Evolutionary conservation across 2,329 filamentous ascomycete genomes (phyloP).

Genomic region (Penicillium nordicum): DNA sequence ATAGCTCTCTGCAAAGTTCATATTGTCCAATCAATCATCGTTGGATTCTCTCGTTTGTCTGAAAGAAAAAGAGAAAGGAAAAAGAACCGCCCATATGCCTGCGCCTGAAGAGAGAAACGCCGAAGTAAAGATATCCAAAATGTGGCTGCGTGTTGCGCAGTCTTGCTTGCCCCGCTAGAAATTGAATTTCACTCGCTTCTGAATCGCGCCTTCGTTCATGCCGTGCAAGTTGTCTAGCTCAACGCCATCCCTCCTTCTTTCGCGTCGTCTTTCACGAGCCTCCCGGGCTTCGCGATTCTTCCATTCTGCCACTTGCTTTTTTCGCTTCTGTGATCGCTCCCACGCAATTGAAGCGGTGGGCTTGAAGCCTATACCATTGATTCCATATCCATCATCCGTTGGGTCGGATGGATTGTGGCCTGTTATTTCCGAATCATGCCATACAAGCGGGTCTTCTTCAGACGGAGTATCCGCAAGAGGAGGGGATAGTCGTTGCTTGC

Average conservation of each 20-base stretch:
- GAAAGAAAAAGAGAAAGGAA: not conserved
- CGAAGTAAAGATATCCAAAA: not conserved
- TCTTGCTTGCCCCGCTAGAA: conserved; percentile 16
- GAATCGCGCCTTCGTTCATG: conserved; percentile 30
- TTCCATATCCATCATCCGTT: conserved; percentile 60
- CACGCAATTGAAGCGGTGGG: conserved; percentile 59
- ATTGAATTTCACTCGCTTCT: conserved; percentile 44
- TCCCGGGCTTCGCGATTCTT: conserved; percentile 57
- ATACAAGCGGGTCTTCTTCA: conserved; percentile 42
- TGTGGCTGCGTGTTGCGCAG: not conserved
- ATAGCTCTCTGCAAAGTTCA: conserved; percentile 20
- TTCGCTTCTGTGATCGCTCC: conserved; percentile 53
- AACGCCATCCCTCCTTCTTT: conserved; percentile 44
- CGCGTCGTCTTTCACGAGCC: conserved; percentile 55
- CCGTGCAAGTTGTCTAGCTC: conserved; percentile 26
- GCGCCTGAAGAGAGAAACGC: conserved; percentile 2
- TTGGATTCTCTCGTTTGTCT: not conserved
- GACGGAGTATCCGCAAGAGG: conserved; percentile 26
- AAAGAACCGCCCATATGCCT: conserved; percentile 4
- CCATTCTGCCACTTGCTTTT: conserved; percentile 60
- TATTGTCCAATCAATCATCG: conserved; percentile 9
- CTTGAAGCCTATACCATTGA: conserved; percentile 62
- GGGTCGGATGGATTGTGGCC: conserved; percentile 56
- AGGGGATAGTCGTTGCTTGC: conserved; percentile 33
- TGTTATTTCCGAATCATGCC: conserved; percentile 62